Conservation (phyloP, 1,284 basidiomycete species). For the Leccinum pachyderme region DNA sequence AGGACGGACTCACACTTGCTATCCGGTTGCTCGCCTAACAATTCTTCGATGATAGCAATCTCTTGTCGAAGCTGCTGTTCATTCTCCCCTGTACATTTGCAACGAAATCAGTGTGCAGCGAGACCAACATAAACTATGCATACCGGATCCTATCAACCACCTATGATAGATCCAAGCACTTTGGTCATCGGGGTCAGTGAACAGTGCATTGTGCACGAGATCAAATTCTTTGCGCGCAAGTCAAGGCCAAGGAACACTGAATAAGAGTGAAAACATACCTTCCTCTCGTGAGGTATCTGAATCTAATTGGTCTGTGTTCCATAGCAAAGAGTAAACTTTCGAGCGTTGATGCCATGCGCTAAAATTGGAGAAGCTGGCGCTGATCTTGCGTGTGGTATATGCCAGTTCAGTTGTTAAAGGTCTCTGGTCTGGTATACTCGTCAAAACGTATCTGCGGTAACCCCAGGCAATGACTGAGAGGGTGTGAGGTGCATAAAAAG, state of each 20-base stretch:
- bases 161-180: slow-evolving; percentile 98
- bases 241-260: neutral
- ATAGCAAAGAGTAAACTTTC: slow-evolving; percentile 72
- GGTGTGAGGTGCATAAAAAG: slow-evolving; percentile 4
- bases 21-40: slow-evolving; percentile 89
- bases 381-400: slow-evolving; percentile 90
- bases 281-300: slow-evolving; percentile 56
- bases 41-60: slow-evolving; percentile 77
- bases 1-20: slow-evolving; percentile 75
- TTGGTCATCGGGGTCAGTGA: slow-evolving; percentile 95
- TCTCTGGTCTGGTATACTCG: slow-evolving; percentile 59
- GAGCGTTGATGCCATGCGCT: slow-evolving; percentile 98
- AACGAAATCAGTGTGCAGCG: neutral
- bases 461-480: slow-evolving; percentile 86
- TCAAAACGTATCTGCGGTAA: slow-evolving; percentile 83
- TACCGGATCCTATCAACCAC: slow-evolving; percentile 86
- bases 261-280: slow-evolving; percentile 43
- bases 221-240: slow-evolving; percentile 71
- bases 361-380: slow-evolving; percentile 95
- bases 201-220: slow-evolving; percentile 90
- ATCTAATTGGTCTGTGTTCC: slow-evolving; percentile 57
- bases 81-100: slow-evolving; percentile 47
- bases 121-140: slow-evolving; percentile 14
- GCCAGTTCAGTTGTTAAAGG: slow-evolving; percentile 62
- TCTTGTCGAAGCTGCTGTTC: slow-evolving; percentile 68